These are phyloP conservation scores for Malassezia obtusa DNA, from an alignment of 1,284 basidiomycete genomes.

Conservation along the genomic window DNA sequence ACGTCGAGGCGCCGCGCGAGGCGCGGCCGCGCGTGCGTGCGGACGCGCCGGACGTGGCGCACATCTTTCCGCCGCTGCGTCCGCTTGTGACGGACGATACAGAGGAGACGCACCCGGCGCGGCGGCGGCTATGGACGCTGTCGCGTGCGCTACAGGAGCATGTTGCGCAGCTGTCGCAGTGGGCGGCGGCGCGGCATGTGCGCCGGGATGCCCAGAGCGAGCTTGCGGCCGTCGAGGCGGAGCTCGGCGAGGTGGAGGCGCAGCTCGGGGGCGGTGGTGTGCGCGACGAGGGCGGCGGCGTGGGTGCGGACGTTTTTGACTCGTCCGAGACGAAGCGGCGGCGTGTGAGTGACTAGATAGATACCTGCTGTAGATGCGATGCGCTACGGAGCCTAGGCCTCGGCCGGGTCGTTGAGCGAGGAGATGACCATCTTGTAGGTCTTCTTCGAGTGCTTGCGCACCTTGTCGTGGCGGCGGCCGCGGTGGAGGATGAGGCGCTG, in stretches of 20 bases:
- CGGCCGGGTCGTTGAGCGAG: conserved; percentile 16
- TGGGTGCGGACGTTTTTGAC: background rate
- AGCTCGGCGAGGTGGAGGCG: background rate
- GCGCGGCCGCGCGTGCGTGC: background rate
- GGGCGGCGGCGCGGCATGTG: conserved; percentile 8
- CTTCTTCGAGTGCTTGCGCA: conserved; percentile 9
- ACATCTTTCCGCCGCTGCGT: conserved; percentile 14
- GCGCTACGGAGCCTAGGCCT: conserved; percentile 9
- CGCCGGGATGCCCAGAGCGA: background rate
- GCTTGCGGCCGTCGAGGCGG: background rate
- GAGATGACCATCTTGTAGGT: conserved; percentile 16
- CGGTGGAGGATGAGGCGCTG: conserved; percentile 1
- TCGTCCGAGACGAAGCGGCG: too few species aligned
- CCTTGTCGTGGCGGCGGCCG: conserved; percentile 7
- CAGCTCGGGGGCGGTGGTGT: too few species aligned
- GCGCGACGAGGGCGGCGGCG: background rate
- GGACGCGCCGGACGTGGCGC: background rate
- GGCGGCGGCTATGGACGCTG: background rate
- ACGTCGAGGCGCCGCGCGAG: conserved; percentile 2
- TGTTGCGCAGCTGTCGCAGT: conserved; percentile 11
- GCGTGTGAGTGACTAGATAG: background rate
- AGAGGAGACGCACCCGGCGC: conserved; percentile 15
- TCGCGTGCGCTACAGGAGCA: conserved; percentile 7
- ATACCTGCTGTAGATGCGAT: background rate
- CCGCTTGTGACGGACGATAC: conserved; percentile 15